A percentile compares a stretch with the other conserved stretches of the same genome.
Conservation (phyloP, 163 green algal genomes). For the Smithsoniella earleae region DNA sequence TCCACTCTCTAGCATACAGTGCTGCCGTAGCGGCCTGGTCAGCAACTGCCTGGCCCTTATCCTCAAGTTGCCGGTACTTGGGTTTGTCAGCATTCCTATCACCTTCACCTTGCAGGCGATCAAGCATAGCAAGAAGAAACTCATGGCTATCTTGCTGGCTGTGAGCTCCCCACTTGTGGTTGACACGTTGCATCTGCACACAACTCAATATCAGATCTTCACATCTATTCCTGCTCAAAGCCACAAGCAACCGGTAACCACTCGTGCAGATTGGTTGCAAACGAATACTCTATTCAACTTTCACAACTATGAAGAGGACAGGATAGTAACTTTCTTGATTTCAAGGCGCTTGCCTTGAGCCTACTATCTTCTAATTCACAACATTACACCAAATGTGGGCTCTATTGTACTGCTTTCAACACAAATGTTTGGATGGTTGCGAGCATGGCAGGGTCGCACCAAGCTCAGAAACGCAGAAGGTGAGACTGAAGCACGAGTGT, state of each 20-base stretch:
- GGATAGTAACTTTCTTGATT: background rate
- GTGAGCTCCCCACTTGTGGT: slow-evolving; percentile 51
- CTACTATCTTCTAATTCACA: background rate
- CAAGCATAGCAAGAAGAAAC: slow-evolving; percentile 65
- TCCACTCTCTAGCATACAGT: slow-evolving; percentile 48
- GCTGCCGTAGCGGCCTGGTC: slow-evolving; percentile 52
- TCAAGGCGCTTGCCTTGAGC: background rate
- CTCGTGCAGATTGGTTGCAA: background rate
- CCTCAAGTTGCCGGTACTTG: slow-evolving; percentile 51
- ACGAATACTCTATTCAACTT: background rate
- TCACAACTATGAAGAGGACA: background rate
- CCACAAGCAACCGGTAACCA: background rate
- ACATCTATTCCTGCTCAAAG: background rate
- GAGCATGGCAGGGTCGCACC: background rate
- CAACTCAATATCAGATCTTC: background rate
- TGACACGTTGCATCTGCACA: slow-evolving; percentile 35
- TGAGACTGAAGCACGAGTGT: background rate
- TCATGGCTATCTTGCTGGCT: slow-evolving; percentile 66
- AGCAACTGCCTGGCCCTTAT: slow-evolving; percentile 41
- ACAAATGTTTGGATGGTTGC: background rate
- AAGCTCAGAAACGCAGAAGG: background rate
- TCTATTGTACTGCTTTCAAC: background rate
- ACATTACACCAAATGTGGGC: background rate
- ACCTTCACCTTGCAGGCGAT: slow-evolving; percentile 56
- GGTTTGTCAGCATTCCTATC: slow-evolving; percentile 50